Evolutionary conservation across 2,329 filamentous ascomycete species (phyloP).

Genomic region (Lasiodiplodia sp.): DNA sequence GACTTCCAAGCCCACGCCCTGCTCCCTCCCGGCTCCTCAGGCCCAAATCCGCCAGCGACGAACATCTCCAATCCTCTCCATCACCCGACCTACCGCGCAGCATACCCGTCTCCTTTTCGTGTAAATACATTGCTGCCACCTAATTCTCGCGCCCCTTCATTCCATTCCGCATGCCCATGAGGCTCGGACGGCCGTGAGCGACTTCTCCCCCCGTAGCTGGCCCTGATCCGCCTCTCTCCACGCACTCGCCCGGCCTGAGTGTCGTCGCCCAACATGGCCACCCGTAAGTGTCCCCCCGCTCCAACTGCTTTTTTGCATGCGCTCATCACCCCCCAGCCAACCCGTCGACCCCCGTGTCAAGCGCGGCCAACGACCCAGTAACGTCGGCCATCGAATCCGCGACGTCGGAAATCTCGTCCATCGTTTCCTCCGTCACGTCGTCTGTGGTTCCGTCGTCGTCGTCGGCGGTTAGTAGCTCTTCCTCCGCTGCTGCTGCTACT

Average conservation of each 20-base stretch:
- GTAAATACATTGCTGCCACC: constrained; percentile 23
- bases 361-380: neutral
- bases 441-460: constrained; percentile 21
- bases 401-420: constrained; percentile 11
- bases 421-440: constrained; percentile 17
- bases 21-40: constrained; percentile 10
- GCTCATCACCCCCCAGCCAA: constrained; percentile 17
- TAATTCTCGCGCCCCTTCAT: constrained; percentile 21
- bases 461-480: constrained; percentile 9
- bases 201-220: constrained; percentile 2
- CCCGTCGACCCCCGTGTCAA: constrained; percentile 4
- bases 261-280: constrained; percentile 14
- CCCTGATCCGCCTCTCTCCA: constrained; percentile 4
- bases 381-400: neutral
- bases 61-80: too few relatives aligned
- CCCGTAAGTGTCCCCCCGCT: constrained; percentile 20
- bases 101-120: constrained; percentile 19
- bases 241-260: constrained; percentile 15
- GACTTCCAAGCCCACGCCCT: constrained; percentile 1
- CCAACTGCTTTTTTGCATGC: neutral
- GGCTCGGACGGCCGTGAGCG: constrained; percentile 4
- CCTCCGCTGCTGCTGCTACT: constrained; percentile 4
- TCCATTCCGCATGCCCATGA: constrained; percentile 19
- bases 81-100: neutral
- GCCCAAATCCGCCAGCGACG: constrained; percentile 7